A percentile compares a stretch with the other conserved stretches of the same genome.
These are phyloP conservation scores for Oryza australiensis DNA, from an alignment of 176 grass and related monocot species.

Conservation along the genomic window DNA sequence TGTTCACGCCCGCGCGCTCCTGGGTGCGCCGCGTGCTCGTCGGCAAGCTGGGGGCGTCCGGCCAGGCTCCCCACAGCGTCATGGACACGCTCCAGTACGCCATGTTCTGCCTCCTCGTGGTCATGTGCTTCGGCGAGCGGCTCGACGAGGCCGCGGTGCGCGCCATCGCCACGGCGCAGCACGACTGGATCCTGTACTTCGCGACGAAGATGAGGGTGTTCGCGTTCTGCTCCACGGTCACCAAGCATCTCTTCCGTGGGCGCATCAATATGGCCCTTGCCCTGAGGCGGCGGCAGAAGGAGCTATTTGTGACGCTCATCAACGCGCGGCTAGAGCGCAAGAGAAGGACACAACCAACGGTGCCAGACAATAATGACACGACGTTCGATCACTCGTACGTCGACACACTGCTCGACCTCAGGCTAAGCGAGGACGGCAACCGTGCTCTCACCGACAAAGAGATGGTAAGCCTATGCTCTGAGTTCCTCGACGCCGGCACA, in stretches of 20 bases:
- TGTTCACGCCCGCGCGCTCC: conserved; percentile 42
- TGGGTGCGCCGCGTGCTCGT: conserved; percentile 44
- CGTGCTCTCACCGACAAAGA: conserved; percentile 51
- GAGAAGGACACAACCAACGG: background rate
- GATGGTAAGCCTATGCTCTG: conserved; percentile 43
- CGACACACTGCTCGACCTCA: conserved; percentile 66
- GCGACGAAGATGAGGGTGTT: conserved; percentile 28
- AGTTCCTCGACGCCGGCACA: conserved; percentile 70
- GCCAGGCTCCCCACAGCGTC: background rate
- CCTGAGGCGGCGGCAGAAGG: conserved; percentile 9
- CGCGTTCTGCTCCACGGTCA: conserved; percentile 35
- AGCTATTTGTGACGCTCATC: conserved; percentile 43
- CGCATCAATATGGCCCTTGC: conserved; percentile 1
- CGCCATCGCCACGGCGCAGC: conserved; percentile 33
- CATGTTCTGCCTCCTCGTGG: conserved; percentile 64
- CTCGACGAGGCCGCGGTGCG: conserved; percentile 40
- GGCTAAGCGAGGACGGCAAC: conserved; percentile 35
- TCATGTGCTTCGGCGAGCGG: conserved; percentile 69
- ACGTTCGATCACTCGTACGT: conserved; percentile 59
- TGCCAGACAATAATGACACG: background rate
- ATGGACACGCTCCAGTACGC: conserved; percentile 52
- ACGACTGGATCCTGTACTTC: conserved; percentile 34
- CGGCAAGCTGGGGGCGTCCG: conserved; percentile 12
- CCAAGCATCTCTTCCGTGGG: conserved; percentile 39
- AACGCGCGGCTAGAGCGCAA: conserved; percentile 38